These are phyloP conservation scores for Starmerella asiatica DNA, from an alignment of 805 yeast genomes.

Conservation along the genomic window DNA sequence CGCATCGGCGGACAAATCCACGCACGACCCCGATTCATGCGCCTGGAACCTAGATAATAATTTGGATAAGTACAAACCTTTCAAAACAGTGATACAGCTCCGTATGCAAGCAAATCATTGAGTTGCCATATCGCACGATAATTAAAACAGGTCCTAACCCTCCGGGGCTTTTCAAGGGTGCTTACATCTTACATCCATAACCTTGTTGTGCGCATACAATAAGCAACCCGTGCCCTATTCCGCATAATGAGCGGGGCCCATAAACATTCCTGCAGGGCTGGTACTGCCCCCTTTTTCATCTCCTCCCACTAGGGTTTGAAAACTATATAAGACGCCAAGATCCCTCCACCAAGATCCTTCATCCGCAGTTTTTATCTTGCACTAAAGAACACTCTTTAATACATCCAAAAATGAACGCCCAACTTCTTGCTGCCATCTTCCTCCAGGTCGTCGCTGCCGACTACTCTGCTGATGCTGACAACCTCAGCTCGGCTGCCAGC, in stretches of 20 bases:
- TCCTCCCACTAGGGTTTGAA: neutral
- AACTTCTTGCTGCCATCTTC: slow-evolving; percentile 16
- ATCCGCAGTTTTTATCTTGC: neutral
- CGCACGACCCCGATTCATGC: too few species aligned
- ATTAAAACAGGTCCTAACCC: neutral
- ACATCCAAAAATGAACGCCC: slow-evolving; percentile 13
- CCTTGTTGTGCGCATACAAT: neutral
- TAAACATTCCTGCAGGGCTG: neutral
- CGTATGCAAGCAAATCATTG: too few species aligned
- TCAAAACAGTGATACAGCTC: too few species aligned
- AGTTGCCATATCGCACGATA: neutral
- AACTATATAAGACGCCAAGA: neutral
- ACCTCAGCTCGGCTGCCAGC: slow-evolving; percentile 12
- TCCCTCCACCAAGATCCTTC: neutral
- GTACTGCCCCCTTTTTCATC: neutral
- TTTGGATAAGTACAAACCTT: too few species aligned
- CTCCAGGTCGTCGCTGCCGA: slow-evolving; percentile 15
- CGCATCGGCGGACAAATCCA: too few species aligned
- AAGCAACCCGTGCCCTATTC: neutral
- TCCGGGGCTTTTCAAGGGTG: neutral
- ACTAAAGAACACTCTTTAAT: neutral
- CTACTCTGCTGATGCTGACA: slow-evolving; percentile 13
- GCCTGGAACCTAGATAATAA: too few species aligned
- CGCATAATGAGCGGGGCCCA: neutral
- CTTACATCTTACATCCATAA: neutral